Base-by-base conservation (phyloP, 1,284 basidiomycete species). In the Cystobasidium sp. region DNA sequence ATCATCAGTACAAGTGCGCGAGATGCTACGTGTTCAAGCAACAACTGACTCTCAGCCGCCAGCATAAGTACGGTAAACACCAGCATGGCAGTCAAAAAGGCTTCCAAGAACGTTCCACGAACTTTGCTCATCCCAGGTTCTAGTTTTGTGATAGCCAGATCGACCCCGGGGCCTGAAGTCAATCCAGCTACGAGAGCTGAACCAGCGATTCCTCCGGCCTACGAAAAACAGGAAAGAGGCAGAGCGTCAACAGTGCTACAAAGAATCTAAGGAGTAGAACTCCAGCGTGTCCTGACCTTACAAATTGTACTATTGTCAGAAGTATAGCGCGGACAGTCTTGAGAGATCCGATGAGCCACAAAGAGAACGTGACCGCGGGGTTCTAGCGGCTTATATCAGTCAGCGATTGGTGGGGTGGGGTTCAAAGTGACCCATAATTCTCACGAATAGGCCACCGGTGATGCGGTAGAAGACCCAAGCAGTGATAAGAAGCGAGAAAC, bases 401-500 rank as follows among this genome's bases (percentile, higher is more conserved):
- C 43, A n/a, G n/a, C n/a, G n/a, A n/a, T n/a, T n/a, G n/a, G n/a
- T n/a, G n/a, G n/a, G n/a, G n/a, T n/a, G n/a, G n/a, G n/a, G n/a
- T n/a, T n/a, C n/a, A n/a, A 62, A 44, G 22, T 52, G 10, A 58
- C 8, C 31, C 20, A n/a, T 18, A 4, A 41, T 5, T 7, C 61
- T 63, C 44, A 66, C 64, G 46, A 66, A 84, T 79, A 24, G 63
- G 9, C 87, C 88, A 7, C 70, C 70, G n/a, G 70, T 73, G 62
- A 73, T 73, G 10, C 84, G 81, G 81, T 84, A 85, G 80, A 85
- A 85, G 44, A 91, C 82, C 88, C 89, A 91, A 6, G 88, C 88
- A 3, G 87, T 87, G 44, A 89, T 86, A 58, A 90, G 85, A 47
- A 92, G 84, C 70, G 87, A 87, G 66, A 91, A 81, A 2, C 90